Conservation (phyloP, 148 eudicot genomes). For the Suaeda aralocaspica region DNA sequence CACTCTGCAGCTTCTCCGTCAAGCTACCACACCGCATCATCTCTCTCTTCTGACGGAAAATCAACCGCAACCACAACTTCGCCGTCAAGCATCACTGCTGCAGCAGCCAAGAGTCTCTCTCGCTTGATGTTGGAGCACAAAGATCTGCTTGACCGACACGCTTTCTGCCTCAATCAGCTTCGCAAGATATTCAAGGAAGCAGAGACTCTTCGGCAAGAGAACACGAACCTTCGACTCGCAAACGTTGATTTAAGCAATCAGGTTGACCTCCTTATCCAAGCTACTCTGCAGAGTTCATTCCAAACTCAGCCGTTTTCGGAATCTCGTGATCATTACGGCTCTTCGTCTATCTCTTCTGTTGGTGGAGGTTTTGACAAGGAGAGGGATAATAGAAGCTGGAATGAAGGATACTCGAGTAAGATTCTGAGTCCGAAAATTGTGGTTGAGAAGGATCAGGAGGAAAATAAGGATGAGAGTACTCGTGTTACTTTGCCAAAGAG, state of each 20-base stretch:
- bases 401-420: constrained; percentile 19
- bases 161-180: constrained; percentile 37
- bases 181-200: constrained; percentile 37
- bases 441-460: constrained; percentile 31
- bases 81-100: neutral
- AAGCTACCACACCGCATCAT: neutral
- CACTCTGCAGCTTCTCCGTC: constrained; percentile 16
- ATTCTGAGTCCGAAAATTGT: constrained; percentile 35
- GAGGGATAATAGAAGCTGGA: constrained; percentile 17
- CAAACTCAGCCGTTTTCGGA: neutral
- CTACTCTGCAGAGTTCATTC: constrained; percentile 23
- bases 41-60: neutral
- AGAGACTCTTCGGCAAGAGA: constrained; percentile 63
- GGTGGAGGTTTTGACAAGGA: constrained; percentile 19
- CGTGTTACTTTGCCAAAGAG: constrained; percentile 62
- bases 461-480: constrained; percentile 18
- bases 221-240: constrained; percentile 52
- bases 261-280: constrained; percentile 26
- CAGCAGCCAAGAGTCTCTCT: constrained; percentile 19
- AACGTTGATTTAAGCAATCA: constrained; percentile 43
- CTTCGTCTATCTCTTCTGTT: constrained; percentile 4
- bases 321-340: constrained; percentile 6
- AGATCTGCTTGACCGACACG: constrained; percentile 36
- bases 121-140: constrained; percentile 35
- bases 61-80: neutral